Evolutionary conservation across 2,329 filamentous ascomycete species (phyloP).

Genomic region (Escovopsis sp.): DNA sequence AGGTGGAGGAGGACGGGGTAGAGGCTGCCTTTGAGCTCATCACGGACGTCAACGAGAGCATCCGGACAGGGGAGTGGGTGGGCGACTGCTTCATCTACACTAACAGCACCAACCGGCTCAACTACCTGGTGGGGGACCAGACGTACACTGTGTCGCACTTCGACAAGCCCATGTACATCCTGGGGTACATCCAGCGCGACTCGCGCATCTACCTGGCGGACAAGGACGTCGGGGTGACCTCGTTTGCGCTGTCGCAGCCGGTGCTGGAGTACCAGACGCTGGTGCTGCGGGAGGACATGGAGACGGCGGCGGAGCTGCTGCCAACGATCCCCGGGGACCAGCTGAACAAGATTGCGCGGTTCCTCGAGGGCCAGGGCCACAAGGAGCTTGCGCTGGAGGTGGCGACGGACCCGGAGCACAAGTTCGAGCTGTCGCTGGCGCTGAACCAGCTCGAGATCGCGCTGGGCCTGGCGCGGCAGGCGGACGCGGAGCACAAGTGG

Average conservation of each 20-base stretch:
- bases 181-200: slow-evolving; percentile 90
- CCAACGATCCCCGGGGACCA: slow-evolving; percentile 77
- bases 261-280: slow-evolving; percentile 96
- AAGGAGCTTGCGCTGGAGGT: slow-evolving; percentile 93
- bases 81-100: slow-evolving; percentile 99
- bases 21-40: slow-evolving; percentile 94
- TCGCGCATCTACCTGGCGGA: slow-evolving; percentile 91
- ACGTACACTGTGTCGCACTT: slow-evolving; percentile 97
- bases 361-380: slow-evolving; percentile 92
- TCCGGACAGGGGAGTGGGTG: slow-evolving; percentile 93
- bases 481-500: slow-evolving; percentile 93
- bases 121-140: slow-evolving; percentile 95
- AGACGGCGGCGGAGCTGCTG: slow-evolving; percentile 75
- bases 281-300: slow-evolving; percentile 85
- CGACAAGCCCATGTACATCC: slow-evolving; percentile 84
- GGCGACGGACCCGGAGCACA: slow-evolving; percentile 87
- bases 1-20: slow-evolving; percentile 80
- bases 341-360: slow-evolving; percentile 94
- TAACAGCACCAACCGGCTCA: slow-evolving; percentile 87
- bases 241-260: slow-evolving; percentile 77
- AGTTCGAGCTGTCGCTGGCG: slow-evolving; percentile 79
- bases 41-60: slow-evolving; percentile 86
- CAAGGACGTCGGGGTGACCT: slow-evolving; percentile 87
- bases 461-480: slow-evolving; percentile 65
- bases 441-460: slow-evolving; percentile 77